phyloP scores from a whole-genome alignment of 257 asterid species.

The Fraxinus pennsylvanica region DNA sequence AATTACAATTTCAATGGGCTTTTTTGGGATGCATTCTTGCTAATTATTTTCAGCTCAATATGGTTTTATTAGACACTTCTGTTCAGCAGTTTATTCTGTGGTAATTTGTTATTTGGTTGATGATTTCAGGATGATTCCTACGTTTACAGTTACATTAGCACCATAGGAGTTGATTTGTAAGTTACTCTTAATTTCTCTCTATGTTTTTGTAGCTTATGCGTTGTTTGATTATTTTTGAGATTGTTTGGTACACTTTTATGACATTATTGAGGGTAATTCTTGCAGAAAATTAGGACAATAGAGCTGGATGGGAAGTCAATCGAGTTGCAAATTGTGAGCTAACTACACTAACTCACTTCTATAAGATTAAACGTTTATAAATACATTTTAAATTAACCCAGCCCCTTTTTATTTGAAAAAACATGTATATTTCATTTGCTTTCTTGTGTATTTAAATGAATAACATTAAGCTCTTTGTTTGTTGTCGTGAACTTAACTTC shows the following conservation, averaged over 20 bases:
- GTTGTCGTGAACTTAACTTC: not conserved
- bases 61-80: not conserved
- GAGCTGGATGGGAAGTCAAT: constrained; percentile 92
- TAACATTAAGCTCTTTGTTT: constrained; percentile 5
- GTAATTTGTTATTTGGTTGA: constrained; percentile 10
- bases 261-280: constrained; percentile 17
- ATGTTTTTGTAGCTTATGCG: not conserved
- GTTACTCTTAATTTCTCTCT: constrained; percentile 18
- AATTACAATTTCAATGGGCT: too few species aligned
- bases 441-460: not conserved
- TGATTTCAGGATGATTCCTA: constrained; percentile 86
- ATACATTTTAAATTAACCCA: constrained; percentile 4
- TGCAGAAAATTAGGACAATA: constrained; percentile 93
- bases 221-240: not conserved
- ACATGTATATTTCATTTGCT: too few species aligned
- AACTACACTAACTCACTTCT: constrained; percentile 1
- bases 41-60: not conserved
- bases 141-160: constrained; percentile 98
- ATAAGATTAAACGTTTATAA: not conserved
- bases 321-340: constrained; percentile 96
- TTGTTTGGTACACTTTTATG: not conserved
- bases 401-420: not conserved
- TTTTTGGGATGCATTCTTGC: not conserved
- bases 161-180: constrained; percentile 96
- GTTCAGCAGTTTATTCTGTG: not conserved